phyloP scores from a whole-genome alignment of 2,329 filamentous ascomycete genomes.

The Coniochaeta ligniaria region DNA sequence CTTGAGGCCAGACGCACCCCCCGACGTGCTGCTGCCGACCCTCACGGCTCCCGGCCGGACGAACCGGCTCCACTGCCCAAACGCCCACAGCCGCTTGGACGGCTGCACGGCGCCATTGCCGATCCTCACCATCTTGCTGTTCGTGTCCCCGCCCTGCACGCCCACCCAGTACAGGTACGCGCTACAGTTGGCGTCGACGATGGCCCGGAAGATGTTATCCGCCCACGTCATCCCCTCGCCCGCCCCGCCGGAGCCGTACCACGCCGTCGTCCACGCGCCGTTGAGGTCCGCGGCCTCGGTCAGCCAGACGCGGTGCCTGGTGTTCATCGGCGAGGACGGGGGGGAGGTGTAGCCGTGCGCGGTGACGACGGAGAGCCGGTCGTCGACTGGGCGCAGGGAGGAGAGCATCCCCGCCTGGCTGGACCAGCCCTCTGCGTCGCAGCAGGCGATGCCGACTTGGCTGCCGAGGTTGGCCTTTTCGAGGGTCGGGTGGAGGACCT shows the following conservation, averaged over 20 bases:
- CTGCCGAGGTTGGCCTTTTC: constrained; percentile 23
- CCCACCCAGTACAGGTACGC: constrained; percentile 40
- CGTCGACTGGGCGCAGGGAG: constrained; percentile 28
- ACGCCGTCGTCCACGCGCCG: constrained; percentile 28
- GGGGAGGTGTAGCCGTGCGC: constrained; percentile 32
- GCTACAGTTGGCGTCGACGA: constrained; percentile 33
- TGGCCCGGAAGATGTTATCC: constrained; percentile 32
- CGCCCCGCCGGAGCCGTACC: constrained; percentile 30
- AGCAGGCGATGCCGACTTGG: constrained; percentile 4
- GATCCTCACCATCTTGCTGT: constrained; percentile 18
- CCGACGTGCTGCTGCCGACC: constrained; percentile 15
- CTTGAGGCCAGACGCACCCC: constrained; percentile 10
- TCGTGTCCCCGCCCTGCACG: constrained; percentile 19
- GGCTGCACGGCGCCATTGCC: constrained; percentile 13
- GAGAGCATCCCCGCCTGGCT: constrained; percentile 7
- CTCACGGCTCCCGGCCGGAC: constrained; percentile 20
- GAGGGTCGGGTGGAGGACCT: constrained; percentile 31
- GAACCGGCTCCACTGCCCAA: constrained; percentile 21
- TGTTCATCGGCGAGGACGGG: constrained; percentile 26
- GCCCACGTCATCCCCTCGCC: constrained; percentile 41
- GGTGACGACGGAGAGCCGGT: constrained; percentile 30
- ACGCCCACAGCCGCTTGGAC: constrained; percentile 20
- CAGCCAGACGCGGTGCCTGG: constrained; percentile 33
- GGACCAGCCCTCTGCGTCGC: constrained; percentile 10
- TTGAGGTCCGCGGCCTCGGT: constrained; percentile 39